Percentiles rank a stretch among this genome's conserved stretches.
Evolutionary conservation across 176 grass and related monocot species (phyloP).

Genomic region (Bonia amplexicaulis): DNA sequence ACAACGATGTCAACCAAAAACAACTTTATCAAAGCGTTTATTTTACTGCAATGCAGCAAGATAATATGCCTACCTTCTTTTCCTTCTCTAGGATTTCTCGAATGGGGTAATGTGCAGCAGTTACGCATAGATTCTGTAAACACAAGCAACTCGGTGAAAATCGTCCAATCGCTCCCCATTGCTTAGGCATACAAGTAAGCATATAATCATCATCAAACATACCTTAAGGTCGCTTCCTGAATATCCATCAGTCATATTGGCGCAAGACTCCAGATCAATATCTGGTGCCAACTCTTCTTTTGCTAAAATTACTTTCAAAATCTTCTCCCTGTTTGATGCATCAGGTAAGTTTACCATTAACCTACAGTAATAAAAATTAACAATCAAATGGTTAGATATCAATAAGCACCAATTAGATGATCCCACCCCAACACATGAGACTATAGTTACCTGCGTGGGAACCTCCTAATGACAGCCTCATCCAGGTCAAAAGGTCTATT

Average conservation of each 20-base stretch:
- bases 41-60: not conserved
- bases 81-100: slow-evolving; percentile 97
- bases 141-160: slow-evolving; percentile 23
- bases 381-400: slow-evolving; percentile 9
- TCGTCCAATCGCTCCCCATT: not conserved
- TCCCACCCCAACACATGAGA: not conserved
- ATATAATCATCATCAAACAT: slow-evolving; percentile 25
- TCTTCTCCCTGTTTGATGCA: slow-evolving; percentile 89
- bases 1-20: not conserved
- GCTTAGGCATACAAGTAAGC: not conserved
- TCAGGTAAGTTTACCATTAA: slow-evolving; percentile 99
- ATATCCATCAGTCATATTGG: slow-evolving; percentile 98
- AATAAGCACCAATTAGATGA: not conserved
- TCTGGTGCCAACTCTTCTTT: slow-evolving; percentile 79
- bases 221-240: slow-evolving; percentile 99
- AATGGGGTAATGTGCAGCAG: slow-evolving; percentile 93
- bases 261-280: slow-evolving; percentile 69
- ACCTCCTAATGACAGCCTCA: slow-evolving; percentile 98
- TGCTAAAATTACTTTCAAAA: slow-evolving; percentile 91
- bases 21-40: not conserved
- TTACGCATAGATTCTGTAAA: slow-evolving; percentile 91
- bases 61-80: slow-evolving; percentile 69
- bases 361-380: slow-evolving; percentile 45
- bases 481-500: slow-evolving; percentile 99
- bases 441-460: slow-evolving; percentile 79